These are phyloP conservation scores for Salpingoeca rosetta DNA, from an alignment of 78 protist species.

Conservation along the genomic window DNA sequence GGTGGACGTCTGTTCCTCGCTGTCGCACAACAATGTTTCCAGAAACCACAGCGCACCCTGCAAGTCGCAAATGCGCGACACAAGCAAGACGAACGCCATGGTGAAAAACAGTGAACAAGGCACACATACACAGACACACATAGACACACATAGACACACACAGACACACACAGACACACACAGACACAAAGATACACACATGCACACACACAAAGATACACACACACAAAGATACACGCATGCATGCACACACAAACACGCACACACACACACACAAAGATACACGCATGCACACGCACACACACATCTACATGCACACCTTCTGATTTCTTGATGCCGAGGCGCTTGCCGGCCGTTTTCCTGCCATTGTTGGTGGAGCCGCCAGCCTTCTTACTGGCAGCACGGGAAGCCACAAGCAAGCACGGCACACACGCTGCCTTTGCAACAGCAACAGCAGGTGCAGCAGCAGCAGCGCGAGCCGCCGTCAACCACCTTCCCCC, in stretches of 20 bases:
- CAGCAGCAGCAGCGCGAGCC: too few relatives aligned
- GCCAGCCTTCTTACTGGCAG: slow-evolving; percentile 37
- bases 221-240: background rate
- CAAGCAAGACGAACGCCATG: too few relatives aligned
- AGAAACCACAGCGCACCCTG: slow-evolving; percentile 23
- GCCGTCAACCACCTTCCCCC: too few relatives aligned
- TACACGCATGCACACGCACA: too few relatives aligned
- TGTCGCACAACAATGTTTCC: slow-evolving; percentile 64
- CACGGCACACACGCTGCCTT: too few relatives aligned
- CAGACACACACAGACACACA: background rate
- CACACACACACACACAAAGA: background rate
- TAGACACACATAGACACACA: background rate
- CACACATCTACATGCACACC: background rate
- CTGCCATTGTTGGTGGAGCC: slow-evolving; percentile 38
- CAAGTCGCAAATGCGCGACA: background rate
- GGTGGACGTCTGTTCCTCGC: slow-evolving; percentile 49
- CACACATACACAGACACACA: background rate
- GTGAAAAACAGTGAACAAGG: background rate
- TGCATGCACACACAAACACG: background rate
- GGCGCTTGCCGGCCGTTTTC: slow-evolving; percentile 4
- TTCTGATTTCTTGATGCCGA: slow-evolving; percentile 37
- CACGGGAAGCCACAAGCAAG: background rate
- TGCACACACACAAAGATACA: background rate
- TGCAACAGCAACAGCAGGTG: too few relatives aligned
- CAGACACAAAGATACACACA: background rate